Percentiles rank a stretch among this genome's conserved stretches.
phyloP scores from a whole-genome alignment of 352 stramenopile genomes.

The Globisporangium abappressorium region DNA sequence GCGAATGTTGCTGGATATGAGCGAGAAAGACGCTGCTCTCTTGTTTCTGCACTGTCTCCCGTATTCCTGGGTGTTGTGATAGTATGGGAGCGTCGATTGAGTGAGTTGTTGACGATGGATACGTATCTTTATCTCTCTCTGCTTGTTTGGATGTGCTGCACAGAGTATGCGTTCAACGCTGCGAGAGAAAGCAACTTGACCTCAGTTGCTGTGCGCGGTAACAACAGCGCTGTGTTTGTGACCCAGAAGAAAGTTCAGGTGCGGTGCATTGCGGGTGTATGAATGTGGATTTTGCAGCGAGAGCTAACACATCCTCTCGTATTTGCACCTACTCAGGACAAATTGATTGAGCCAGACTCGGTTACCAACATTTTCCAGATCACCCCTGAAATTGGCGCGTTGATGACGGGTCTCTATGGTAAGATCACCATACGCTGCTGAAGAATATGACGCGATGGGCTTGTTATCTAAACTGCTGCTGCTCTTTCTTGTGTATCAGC shows the following conservation, averaged over 20 bases:
- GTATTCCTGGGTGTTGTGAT: neutral
- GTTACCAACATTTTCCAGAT: constrained; percentile 97
- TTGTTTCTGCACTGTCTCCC: neutral
- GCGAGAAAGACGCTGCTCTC: neutral
- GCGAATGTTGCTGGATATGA: neutral
- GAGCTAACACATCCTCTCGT: neutral
- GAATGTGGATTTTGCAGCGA: neutral
- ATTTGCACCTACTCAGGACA: constrained; percentile 56
- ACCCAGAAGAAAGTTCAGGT: constrained; percentile 99
- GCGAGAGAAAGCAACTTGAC: constrained; percentile 93
- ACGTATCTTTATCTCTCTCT: neutral
- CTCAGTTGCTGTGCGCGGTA: constrained; percentile 94
- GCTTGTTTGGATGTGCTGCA: neutral
- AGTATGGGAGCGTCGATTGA: neutral
- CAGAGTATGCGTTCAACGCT: constrained; percentile 99
- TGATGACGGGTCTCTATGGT: constrained; percentile 94
- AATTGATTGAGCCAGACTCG: constrained; percentile 93
- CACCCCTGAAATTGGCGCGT: constrained; percentile 92
- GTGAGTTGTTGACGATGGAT: neutral
- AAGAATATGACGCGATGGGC: neutral
- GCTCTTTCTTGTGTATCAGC: constrained; percentile 33
- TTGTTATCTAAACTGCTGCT: neutral
- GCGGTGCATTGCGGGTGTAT: constrained; percentile 2
- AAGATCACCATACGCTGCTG: neutral
- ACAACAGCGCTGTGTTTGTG: constrained; percentile 93